Base-by-base conservation (phyloP, 2,329 filamentous ascomycete species). In the Iodosphaeria phyllophila region DNA sequence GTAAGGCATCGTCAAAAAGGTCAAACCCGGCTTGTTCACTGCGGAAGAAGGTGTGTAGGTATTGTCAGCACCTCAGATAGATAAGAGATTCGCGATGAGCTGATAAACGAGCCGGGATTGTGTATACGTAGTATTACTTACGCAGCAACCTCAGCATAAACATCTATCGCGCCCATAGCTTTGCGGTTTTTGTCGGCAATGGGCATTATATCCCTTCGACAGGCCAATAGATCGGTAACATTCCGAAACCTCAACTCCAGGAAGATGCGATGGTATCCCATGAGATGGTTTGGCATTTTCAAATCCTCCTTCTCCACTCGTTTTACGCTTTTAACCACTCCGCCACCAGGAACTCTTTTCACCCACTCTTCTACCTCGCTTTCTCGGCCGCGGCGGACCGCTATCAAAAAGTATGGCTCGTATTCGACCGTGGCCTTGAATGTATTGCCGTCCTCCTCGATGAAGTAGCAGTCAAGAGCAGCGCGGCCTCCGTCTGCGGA, bases 381-480 rank as follows among this genome's bases (percentile, higher is more conserved):
- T 53, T 98, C 91, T 39, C 72, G 73, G 6, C 83, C 80, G 42
- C 74, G 78, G 49, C 83, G 89, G 26, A 84, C 79, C 0, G 84
- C 86, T 26, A 98, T 70, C 31, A 98, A 53, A 39, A 98, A 92
- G 55, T 98, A 98, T 1, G 89, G 89, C 39, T 95, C 83, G 47
- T 92, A 95, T 53, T 92, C 82, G 35, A 98, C 56, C 1, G 84
- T 93, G 8, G 89, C 84, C 48, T 98, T 98, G 63, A 98, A 98
- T 5, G 77, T 86, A 24, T 74, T 69, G 9, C 80, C 66, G 40
- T 92, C 78, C 30, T 86, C 79, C 40, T 84, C 79, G 30, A 98
- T 75, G 51, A 98, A 98, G 57, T 93, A 98, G 52, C 83, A 93
- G 53, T 98, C 89, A 28, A 98, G 70, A 6, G 80, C 89, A 1